A percentile compares a stretch with the other conserved stretches of the same genome.
Conservation (phyloP, 441 rosid genomes). For the Erodium trifolium region DNA sequence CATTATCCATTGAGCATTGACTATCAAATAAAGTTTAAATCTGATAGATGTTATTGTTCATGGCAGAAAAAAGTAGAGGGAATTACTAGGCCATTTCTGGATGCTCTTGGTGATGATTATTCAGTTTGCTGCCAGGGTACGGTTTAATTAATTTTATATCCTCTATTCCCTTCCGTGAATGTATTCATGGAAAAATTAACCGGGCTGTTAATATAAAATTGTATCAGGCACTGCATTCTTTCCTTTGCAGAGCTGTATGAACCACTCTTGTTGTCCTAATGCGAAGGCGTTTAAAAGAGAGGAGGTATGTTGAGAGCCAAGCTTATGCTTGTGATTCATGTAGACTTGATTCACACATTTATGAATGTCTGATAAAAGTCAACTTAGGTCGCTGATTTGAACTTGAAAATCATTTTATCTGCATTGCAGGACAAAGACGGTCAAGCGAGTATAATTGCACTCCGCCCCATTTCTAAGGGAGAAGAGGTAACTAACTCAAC, state of each 20-base stretch:
- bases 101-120: conserved; percentile 77
- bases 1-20: conserved; percentile 5
- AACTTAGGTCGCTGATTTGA: too few species aligned
- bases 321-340: background rate
- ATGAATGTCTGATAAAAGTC: too few species aligned
- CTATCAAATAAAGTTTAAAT: conserved; percentile 5
- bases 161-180: too few species aligned
- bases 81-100: conserved; percentile 48
- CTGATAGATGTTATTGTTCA: background rate
- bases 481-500: conserved; percentile 51
- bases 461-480: conserved; percentile 45
- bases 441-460: conserved; percentile 67
- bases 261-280: conserved; percentile 79
- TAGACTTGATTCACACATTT: too few species aligned
- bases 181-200: too few species aligned
- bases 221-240: conserved; percentile 71
- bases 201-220: background rate
- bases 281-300: conserved; percentile 92
- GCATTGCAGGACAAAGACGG: conserved; percentile 69
- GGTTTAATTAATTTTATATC: background rate
- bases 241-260: conserved; percentile 87
- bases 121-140: conserved; percentile 75
- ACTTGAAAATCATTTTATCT: background rate
- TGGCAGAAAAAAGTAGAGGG: conserved; percentile 51
- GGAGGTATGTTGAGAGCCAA: conserved; percentile 37